These are phyloP conservation scores for Austroboletus niveus DNA, from an alignment of 1,284 basidiomycete species.

Conservation along the genomic window DNA sequence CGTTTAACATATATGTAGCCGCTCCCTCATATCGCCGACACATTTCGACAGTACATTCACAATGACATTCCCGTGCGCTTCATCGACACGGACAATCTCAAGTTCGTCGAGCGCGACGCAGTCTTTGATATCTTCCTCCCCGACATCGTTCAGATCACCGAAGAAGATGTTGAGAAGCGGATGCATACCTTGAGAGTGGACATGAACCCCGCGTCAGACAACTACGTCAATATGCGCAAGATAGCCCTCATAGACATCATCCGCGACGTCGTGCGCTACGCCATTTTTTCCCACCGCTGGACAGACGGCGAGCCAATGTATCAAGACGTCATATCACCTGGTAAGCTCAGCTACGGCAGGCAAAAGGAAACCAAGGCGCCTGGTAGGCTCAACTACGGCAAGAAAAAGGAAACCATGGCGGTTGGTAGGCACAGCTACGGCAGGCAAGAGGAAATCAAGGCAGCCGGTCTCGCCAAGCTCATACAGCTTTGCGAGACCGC, in stretches of 20 bases:
- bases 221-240: conserved; percentile 15
- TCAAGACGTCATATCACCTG: conserved; percentile 9
- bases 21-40: conserved; percentile 6
- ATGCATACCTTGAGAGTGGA: not conserved
- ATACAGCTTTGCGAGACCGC: conserved; percentile 21
- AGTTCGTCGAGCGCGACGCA: conserved; percentile 19
- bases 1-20: no score
- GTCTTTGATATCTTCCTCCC: conserved; percentile 18
- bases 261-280: conserved; percentile 21
- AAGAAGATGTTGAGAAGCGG: conserved; percentile 11
- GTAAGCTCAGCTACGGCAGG: not conserved
- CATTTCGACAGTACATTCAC: conserved; percentile 15
- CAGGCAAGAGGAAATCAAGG: conserved; percentile 5
- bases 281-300: conserved; percentile 31
- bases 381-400: no score
- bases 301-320: conserved; percentile 23
- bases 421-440: not conserved
- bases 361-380: no score
- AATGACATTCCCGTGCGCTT: conserved; percentile 28
- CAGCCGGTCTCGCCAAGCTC: conserved; percentile 16
- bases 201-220: conserved; percentile 11
- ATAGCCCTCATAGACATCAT: conserved; percentile 19
- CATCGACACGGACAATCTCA: conserved; percentile 7
- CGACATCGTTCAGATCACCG: conserved; percentile 19
- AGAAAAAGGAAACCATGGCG: no score